phyloP scores from a whole-genome alignment of 192 early-diverging fungal species.

The Jimgerdemannia flammicorona region DNA sequence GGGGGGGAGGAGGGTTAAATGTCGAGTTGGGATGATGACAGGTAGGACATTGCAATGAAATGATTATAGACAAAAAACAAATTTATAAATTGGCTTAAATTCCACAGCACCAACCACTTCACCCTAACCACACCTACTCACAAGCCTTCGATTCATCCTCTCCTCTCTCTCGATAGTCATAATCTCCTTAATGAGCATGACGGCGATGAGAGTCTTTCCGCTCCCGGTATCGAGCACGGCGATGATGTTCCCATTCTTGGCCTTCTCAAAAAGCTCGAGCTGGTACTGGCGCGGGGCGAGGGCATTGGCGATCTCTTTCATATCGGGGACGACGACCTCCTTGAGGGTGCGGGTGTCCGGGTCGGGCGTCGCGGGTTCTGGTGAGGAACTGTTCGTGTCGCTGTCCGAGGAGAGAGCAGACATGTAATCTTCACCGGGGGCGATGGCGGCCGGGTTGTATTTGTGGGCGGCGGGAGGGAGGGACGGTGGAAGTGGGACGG shows the following conservation, averaged over 20 bases:
- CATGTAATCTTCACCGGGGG: too few relatives aligned
- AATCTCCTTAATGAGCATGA: slow-evolving; percentile 82
- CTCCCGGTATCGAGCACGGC: slow-evolving; percentile 90
- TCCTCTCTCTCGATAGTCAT: slow-evolving; percentile 30
- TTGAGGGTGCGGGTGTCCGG: background rate
- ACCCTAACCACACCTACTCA: slow-evolving; percentile 2
- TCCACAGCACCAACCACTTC: too few relatives aligned
- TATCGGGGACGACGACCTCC: background rate
- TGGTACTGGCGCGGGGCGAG: slow-evolving; percentile 76
- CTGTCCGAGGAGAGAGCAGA: too few relatives aligned
- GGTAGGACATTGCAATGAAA: too few relatives aligned
- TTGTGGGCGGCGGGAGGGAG: too few relatives aligned
- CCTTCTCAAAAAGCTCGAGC: slow-evolving; percentile 64
- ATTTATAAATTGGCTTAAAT: too few relatives aligned
- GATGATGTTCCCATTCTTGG: slow-evolving; percentile 72
- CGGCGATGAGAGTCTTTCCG: slow-evolving; percentile 90
- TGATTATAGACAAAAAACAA: too few relatives aligned
- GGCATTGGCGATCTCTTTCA: slow-evolving; percentile 2
- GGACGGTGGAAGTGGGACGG: too few relatives aligned
- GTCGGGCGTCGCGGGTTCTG: too few relatives aligned
- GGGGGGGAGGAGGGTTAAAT: slow-evolving; percentile 76
- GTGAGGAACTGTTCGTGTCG: too few relatives aligned
- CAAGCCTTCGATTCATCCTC: slow-evolving; percentile 29
- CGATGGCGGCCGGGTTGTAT: too few relatives aligned
- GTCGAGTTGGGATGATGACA: slow-evolving; percentile 82